Conservation (phyloP, 2,329 filamentous ascomycete genomes). For the Tympanopsis confertula region DNA sequence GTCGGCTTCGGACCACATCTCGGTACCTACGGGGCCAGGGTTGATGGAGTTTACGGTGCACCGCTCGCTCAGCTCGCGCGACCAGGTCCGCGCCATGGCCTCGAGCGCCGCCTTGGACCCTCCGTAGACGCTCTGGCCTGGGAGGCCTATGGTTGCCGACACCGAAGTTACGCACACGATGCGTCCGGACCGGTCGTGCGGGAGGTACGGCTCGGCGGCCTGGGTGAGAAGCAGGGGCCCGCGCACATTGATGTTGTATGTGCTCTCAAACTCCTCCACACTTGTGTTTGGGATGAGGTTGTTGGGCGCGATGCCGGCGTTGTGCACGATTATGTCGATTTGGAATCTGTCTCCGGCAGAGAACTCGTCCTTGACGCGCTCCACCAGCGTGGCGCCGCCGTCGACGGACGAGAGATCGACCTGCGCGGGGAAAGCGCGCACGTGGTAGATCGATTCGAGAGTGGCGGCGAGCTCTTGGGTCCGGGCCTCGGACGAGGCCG, state of each 20-base stretch:
- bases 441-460: constrained; percentile 34
- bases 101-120: constrained; percentile 58
- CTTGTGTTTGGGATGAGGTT: constrained; percentile 51
- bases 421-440: constrained; percentile 52
- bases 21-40: constrained; percentile 53
- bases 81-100: constrained; percentile 59
- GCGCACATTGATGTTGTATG: constrained; percentile 72
- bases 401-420: constrained; percentile 47
- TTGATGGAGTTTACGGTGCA: constrained; percentile 57
- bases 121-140: constrained; percentile 48
- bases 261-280: constrained; percentile 53
- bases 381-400: constrained; percentile 38
- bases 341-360: constrained; percentile 37
- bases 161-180: constrained; percentile 53
- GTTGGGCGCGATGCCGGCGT: constrained; percentile 64
- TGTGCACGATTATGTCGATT: constrained; percentile 80
- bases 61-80: constrained; percentile 46
- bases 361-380: constrained; percentile 41
- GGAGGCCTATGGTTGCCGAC: constrained; percentile 42
- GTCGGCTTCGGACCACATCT: constrained; percentile 42
- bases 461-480: constrained; percentile 54
- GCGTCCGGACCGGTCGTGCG: constrained; percentile 51
- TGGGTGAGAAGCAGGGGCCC: constrained; percentile 71
- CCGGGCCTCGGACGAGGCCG: constrained; percentile 18
- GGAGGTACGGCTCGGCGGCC: constrained; percentile 59